phyloP scores from a whole-genome alignment of 768 basidiomycete species.

The Lactarius pseudohatsudake region DNA sequence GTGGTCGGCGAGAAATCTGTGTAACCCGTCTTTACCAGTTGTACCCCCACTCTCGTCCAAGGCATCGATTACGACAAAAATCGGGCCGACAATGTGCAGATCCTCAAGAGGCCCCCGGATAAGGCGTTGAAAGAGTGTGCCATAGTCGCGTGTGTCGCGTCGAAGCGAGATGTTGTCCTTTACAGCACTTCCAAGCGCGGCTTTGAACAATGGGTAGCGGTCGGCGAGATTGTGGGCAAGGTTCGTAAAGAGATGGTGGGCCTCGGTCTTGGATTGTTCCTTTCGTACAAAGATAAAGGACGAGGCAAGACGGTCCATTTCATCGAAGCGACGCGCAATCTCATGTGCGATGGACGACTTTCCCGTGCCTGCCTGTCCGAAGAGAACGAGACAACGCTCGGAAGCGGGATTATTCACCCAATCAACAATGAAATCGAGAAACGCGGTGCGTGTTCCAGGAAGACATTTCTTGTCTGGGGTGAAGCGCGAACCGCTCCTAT shows the following conservation, averaged over 20 bases:
- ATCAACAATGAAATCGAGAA: background rate
- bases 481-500: too few relatives aligned
- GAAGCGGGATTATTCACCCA: background rate
- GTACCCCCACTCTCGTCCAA: background rate
- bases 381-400: background rate
- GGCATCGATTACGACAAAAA: conserved; percentile 5
- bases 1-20: background rate
- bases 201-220: background rate
- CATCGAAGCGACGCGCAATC: background rate
- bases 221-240: background rate
- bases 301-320: background rate
- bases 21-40: background rate
- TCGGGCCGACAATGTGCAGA: background rate
- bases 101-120: background rate
- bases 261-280: background rate
- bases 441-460: background rate
- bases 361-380: background rate
- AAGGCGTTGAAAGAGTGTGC: background rate
- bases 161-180: background rate
- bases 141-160: background rate
- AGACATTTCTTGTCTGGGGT: too few relatives aligned
- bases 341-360: background rate
- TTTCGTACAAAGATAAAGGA: conserved; percentile 1
- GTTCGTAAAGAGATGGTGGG: conserved; percentile 2
- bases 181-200: background rate